These are phyloP conservation scores for Phanerochaete carnosa DNA, from an alignment of 768 basidiomycete species.

Conservation along the genomic window DNA sequence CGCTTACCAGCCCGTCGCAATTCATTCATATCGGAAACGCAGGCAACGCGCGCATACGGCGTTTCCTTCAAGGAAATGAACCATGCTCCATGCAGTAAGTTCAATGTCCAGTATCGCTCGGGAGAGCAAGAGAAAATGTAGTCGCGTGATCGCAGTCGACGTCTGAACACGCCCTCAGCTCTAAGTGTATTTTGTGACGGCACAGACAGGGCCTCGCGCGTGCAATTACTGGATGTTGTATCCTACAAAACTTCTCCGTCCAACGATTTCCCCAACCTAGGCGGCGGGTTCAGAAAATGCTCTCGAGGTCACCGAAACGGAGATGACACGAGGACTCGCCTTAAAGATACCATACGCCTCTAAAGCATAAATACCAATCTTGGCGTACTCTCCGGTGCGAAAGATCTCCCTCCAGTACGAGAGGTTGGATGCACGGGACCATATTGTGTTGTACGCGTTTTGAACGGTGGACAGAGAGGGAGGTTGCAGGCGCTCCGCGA, in stretches of 20 bases:
- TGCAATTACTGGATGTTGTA: constrained; percentile 52
- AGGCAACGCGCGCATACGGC: background rate
- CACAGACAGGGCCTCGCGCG: background rate
- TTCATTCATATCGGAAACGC: background rate
- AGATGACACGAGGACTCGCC: constrained; percentile 36
- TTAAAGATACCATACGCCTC: constrained; percentile 93
- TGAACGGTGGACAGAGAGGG: constrained; percentile 56
- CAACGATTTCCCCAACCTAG: constrained; percentile 86
- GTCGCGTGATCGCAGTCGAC: background rate
- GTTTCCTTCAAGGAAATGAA: background rate
- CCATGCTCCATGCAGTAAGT: background rate
- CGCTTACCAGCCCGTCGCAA: background rate
- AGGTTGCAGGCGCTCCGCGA: constrained; percentile 56
- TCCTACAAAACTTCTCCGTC: constrained; percentile 74
- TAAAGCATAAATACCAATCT: constrained; percentile 69
- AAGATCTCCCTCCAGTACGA: constrained; percentile 61
- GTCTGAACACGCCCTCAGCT: constrained; percentile 3
- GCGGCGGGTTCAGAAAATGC: background rate
- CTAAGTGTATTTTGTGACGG: constrained; percentile 13
- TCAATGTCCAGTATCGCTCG: background rate
- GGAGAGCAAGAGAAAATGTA: background rate
- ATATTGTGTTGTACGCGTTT: constrained; percentile 62
- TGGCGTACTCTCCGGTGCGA: constrained; percentile 61
- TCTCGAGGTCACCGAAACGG: background rate
- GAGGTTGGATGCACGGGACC: constrained; percentile 53